Percentiles rank a stretch among this genome's conserved stretches.
Evolutionary conservation across 371 early-diverging fungal genomes (phyloP).

Genomic region (Blastocladiella emersonii): DNA sequence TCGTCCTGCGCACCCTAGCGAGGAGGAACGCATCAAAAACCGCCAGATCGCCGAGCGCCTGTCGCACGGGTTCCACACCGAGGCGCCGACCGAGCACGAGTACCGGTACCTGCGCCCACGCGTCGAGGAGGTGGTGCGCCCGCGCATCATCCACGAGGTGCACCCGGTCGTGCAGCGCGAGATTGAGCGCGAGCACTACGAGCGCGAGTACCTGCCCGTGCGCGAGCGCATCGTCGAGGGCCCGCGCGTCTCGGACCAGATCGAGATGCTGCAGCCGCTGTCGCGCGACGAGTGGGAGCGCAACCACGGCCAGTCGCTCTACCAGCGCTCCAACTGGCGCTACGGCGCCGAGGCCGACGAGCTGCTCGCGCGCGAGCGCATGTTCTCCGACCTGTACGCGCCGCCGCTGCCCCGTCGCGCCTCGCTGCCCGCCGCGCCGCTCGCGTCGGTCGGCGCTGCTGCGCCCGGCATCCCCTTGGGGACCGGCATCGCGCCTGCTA

Average conservation of each 20-base stretch:
- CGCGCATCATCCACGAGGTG: background rate
- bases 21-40: background rate
- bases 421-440: too few relatives aligned
- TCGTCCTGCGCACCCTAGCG: background rate
- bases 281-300: constrained; percentile 5
- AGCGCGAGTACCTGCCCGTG: constrained; percentile 3
- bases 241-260: background rate
- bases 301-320: background rate
- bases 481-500: too few relatives aligned
- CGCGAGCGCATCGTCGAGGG: constrained; percentile 5
- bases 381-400: background rate
- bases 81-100: constrained; percentile 1
- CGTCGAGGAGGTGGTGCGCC: constrained; percentile 1
- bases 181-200: background rate
- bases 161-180: constrained; percentile 5
- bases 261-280: background rate
- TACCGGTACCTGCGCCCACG: background rate
- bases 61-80: background rate
- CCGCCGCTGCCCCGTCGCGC: too few relatives aligned
- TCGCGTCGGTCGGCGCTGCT: too few relatives aligned
- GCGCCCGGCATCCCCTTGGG: too few relatives aligned
- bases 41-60: background rate
- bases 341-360: background rate
- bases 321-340: background rate
- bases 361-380: background rate